Evolutionary conservation across 805 yeast species (phyloP), one percentile per base, ranked within the genome.

Genomic region (Saccharomycopsis synnaedendra): DNA sequence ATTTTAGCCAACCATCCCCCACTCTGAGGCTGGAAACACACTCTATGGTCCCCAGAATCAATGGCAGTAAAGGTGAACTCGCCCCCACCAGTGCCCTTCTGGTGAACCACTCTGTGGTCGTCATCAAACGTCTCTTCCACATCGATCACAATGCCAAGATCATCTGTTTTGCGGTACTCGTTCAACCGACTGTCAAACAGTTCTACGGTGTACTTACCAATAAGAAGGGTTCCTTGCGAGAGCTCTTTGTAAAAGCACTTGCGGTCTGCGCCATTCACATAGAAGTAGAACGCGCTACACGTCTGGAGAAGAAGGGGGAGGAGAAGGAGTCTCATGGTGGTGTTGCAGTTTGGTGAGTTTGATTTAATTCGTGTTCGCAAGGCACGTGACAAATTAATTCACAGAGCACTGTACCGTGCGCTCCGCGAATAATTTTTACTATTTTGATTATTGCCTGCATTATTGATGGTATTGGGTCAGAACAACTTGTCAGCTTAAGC

Each of bases 11-110:
- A 71, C 80, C 88, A 83, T 46, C 84, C 86, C 10, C 60, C 62
- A 5, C 67, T 60, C 49, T 66, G 68, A n/a, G 72, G 69, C 52
- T 67, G 69, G 53, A 83, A 68, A 64, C 93, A 83, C 60, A 83
- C 76, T 64, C 77, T 78, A 66, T 83, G 90, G 59, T 83, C 90
- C 57, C 93, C 93, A 11, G 82, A 68, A 54, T 81, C 89, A 39
- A 75, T 64, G 2, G 90, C 83, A 36, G 84, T 77, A 67, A 82
- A 82, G 6, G 86, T 75, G 59, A 83, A 80, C 53, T 80, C 84
- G 32, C 88, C 87, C 39, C 65, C 64, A 39, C 86, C 75, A 5
- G 75, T 61, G 37, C 80, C 76, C 62, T 76, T 81, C 60, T 82
- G 89, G 51, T 76, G 75, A 31, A 79, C 84, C 47, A 83, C 89